Base-by-base conservation (phyloP, 2,329 filamentous ascomycete species). In the Colletotrichum higginsianum region DNA sequence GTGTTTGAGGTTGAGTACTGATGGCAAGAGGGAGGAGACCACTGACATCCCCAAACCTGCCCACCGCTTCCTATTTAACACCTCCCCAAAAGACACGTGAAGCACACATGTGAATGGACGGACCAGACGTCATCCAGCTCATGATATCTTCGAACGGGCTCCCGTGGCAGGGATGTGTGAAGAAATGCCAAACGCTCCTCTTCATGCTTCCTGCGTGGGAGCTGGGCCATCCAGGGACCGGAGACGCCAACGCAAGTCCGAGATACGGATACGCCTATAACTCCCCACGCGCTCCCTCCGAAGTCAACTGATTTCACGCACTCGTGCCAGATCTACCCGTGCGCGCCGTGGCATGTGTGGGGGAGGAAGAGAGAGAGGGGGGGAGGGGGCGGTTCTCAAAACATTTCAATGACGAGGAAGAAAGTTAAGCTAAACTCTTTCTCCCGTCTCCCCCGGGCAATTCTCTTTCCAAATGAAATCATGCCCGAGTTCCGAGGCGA, bases 191-290 rank as follows among this genome's bases (percentile, higher is more conserved):
- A 71, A 68, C 52, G 23, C 26, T 46, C n/a, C n/a, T 30, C 56
- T 53, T 68, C 46, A 63, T 71, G 68, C 68, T 68, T 56, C 13
- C 13, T 12, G 23, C 23, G 11, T 52, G 46, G 52, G 30, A 50
- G 11, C 49, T 26, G 35, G 35, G 16, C 44, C 50, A 61, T 68
- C 52, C 52, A 44, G 62, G n/a, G 15, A 57, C 23, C 38, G 42
- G 63, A 57, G 16, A 49, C 40, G 49, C 13, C 58, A 9, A 16
- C 60, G 26, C 35, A 42, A n/a, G 12, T 38, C 58, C 21, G 52
- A 26, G 26, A 71, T 57, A 67, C 68, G 64, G 58, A 71, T 71
- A 67, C 64, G 68, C 50, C 35, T 38, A 38, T 53, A 18, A 12
- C 26, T 61, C 53, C 11, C 13, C 12, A 18, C 21, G 13, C n/a